phyloP scores from a whole-genome alignment of 352 stramenopile species.

The Aphanomyces cochlioides region DNA sequence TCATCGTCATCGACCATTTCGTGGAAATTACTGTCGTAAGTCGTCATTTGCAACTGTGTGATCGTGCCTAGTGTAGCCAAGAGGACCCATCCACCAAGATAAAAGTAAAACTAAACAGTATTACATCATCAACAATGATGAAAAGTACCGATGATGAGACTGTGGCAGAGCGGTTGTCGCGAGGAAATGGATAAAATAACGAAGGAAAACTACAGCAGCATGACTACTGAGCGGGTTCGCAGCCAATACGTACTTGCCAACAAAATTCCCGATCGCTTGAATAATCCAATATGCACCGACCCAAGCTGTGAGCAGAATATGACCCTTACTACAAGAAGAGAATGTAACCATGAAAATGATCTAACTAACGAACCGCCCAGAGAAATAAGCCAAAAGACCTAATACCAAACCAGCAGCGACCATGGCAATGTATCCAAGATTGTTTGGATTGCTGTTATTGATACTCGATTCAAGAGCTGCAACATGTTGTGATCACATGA shows the following conservation, averaged over 20 bases:
- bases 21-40: constrained; percentile 14
- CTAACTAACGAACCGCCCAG: constrained; percentile 2
- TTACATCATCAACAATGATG: background rate
- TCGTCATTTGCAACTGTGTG: constrained; percentile 1
- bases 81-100: constrained; percentile 2
- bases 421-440: constrained; percentile 23
- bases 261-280: constrained; percentile 19
- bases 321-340: constrained; percentile 7
- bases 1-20: background rate
- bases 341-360: background rate
- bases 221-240: background rate
- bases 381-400: constrained; percentile 8
- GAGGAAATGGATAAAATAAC: constrained; percentile 21
- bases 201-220: constrained; percentile 20
- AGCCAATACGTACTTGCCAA: constrained; percentile 16
- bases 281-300: constrained; percentile 27
- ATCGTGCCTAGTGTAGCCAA: background rate
- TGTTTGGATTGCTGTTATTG: constrained; percentile 10
- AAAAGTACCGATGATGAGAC: constrained; percentile 7
- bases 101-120: constrained; percentile 13
- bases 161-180: background rate
- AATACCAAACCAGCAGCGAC: background rate
- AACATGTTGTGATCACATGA: background rate
- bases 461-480: background rate
- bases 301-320: constrained; percentile 27